Evolutionary conservation across 148 eudicot genomes (phyloP).

Genomic region (Bassia scoparia): DNA sequence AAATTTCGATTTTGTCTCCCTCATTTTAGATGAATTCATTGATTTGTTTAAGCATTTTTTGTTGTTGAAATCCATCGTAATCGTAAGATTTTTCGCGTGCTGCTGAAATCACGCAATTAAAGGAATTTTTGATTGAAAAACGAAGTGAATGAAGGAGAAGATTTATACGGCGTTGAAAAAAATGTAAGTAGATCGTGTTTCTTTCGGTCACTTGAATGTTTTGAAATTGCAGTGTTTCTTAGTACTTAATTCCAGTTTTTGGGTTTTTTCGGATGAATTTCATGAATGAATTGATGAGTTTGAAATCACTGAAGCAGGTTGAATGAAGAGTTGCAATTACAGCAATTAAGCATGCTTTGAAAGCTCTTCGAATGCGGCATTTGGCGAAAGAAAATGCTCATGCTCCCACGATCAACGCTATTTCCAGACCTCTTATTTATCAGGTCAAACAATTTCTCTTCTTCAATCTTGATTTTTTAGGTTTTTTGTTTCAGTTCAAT

Average conservation of each 20-base stretch:
- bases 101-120: background rate
- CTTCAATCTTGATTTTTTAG: background rate
- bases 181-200: background rate
- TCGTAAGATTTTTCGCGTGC: background rate
- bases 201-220: background rate
- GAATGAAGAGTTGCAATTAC: no score
- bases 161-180: background rate
- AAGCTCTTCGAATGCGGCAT: conserved; percentile 48
- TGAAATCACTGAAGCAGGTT: no score
- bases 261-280: background rate
- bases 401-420: no score
- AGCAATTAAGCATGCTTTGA: no score
- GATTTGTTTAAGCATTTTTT: no score
- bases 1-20: no score
- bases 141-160: conserved; percentile 7
- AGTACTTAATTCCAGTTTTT: background rate
- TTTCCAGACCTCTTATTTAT: no score
- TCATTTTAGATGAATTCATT: no score
- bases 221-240: background rate
- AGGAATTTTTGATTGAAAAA: background rate
- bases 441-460: no score
- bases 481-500: conserved; percentile 19
- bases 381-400: no score
- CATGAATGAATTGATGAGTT: background rate
- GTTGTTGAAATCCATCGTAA: no score